These are phyloP conservation scores for Aschersonia sp. DNA, from an alignment of 2,329 filamentous ascomycete genomes.

Conservation along the genomic window DNA sequence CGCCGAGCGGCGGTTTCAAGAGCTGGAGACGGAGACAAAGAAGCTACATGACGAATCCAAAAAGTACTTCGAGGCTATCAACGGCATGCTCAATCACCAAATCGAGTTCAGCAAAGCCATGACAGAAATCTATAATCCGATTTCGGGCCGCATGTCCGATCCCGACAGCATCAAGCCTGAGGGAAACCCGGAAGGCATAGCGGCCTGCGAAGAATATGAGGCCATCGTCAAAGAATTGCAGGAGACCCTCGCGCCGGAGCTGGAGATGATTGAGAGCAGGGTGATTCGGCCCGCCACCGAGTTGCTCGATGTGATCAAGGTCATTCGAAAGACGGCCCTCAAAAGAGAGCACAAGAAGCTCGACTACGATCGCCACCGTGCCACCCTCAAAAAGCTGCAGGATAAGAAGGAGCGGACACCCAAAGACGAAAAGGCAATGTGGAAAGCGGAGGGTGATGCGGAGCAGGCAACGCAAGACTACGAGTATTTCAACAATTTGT, in stretches of 20 bases:
- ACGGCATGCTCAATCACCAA: conserved; percentile 93
- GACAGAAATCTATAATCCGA: conserved; percentile 94
- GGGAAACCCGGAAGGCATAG: conserved; percentile 85
- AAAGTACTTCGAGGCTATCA: conserved; percentile 96
- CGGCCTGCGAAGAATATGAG: conserved; percentile 94
- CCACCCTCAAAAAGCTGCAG: conserved; percentile 79
- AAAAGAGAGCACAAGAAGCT: conserved; percentile 97
- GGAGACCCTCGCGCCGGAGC: conserved; percentile 73
- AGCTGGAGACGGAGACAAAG: conserved; percentile 92
- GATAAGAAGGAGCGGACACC: conserved; percentile 94
- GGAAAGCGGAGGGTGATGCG: conserved; percentile 84
- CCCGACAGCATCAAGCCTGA: conserved; percentile 69
- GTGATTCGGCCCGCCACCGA: conserved; percentile 89
- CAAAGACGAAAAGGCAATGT: conserved; percentile 95
- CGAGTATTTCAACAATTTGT: conserved; percentile 93
- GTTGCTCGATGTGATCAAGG: conserved; percentile 86
- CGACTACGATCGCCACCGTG: conserved; percentile 80
- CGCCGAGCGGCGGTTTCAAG: conserved; percentile 82
- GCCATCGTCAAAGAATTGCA: conserved; percentile 79
- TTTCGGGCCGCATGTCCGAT: conserved; percentile 89
- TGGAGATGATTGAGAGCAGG: conserved; percentile 92
- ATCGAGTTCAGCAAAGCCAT: conserved; percentile 97
- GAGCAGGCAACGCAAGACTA: conserved; percentile 90
- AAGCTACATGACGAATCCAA: conserved; percentile 92
- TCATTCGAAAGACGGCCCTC: conserved; percentile 71